Evolutionary conservation across 176 grass and related monocot species (phyloP).

Genomic region (Tillandsia fasciculata): DNA sequence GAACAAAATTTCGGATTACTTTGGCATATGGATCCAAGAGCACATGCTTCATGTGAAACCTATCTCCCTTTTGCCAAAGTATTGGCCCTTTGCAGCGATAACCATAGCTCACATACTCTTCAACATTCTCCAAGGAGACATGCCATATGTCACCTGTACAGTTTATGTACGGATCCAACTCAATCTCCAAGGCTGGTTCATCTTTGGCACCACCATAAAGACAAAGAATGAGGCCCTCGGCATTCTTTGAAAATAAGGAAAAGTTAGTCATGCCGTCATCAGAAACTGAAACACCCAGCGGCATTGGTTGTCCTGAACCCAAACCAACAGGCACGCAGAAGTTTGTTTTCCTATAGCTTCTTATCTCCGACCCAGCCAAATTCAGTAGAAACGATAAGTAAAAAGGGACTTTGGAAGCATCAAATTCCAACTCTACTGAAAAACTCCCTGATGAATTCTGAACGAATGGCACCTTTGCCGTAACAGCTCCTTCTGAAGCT

Average conservation of each 20-base stretch:
- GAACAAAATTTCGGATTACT: slow-evolving; percentile 38
- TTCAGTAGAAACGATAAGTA: slow-evolving; percentile 67
- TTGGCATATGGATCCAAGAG: slow-evolving; percentile 79
- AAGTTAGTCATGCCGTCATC: slow-evolving; percentile 53
- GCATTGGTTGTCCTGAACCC: slow-evolving; percentile 47
- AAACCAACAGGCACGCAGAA: slow-evolving; percentile 79
- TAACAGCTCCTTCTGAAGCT: slow-evolving; percentile 7
- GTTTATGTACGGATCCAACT: slow-evolving; percentile 69
- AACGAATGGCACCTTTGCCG: slow-evolving; percentile 11
- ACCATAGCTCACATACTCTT: slow-evolving; percentile 48
- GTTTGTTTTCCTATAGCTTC: slow-evolving; percentile 41
- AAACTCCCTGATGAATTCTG: slow-evolving; percentile 11
- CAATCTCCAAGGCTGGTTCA: slow-evolving; percentile 50
- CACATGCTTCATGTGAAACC: slow-evolving; percentile 32
- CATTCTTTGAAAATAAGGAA: slow-evolving; percentile 57
- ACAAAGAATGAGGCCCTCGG: slow-evolving; percentile 49
- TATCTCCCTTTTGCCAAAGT: slow-evolving; percentile 25
- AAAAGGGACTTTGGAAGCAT: slow-evolving; percentile 39
- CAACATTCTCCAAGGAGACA: slow-evolving; percentile 39
- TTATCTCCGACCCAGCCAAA: slow-evolving; percentile 35
- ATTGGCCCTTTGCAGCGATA: slow-evolving; percentile 39
- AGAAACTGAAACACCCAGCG: slow-evolving; percentile 52
- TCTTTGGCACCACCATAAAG: slow-evolving; percentile 29
- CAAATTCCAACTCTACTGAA: slow-evolving; percentile 35
- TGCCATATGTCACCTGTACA: slow-evolving; percentile 75